These are phyloP conservation scores for Trichoderma koningii DNA, from an alignment of 2,329 filamentous ascomycete genomes.

Conservation along the genomic window DNA sequence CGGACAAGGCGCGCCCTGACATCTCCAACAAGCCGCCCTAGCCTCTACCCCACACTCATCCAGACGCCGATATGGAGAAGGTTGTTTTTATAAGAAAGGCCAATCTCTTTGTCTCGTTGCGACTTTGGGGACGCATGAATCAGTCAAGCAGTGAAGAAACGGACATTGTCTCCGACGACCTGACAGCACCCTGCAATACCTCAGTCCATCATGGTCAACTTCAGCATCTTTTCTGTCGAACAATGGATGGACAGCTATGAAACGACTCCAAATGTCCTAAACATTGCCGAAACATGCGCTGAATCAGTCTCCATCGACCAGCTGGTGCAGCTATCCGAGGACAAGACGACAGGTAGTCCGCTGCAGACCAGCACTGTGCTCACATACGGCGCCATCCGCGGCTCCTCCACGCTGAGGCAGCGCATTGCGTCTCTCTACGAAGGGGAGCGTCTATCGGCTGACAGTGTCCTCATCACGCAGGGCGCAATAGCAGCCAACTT, in stretches of 20 bases:
- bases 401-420: constrained; percentile 62
- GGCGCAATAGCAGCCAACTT: constrained; percentile 87
- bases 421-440: constrained; percentile 69
- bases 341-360: constrained; percentile 49
- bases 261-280: constrained; percentile 58
- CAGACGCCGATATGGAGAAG: not conserved
- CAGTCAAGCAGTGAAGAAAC: not conserved
- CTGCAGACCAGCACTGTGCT: constrained; percentile 58
- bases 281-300: constrained; percentile 79
- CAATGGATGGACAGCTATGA: constrained; percentile 67
- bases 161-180: not conserved
- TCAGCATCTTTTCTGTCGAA: constrained; percentile 70
- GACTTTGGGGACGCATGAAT: not conserved
- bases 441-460: constrained; percentile 47
- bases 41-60: constrained; percentile 8
- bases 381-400: constrained; percentile 73
- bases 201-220: constrained; percentile 52
- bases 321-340: constrained; percentile 60
- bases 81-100: not conserved
- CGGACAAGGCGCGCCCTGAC: constrained; percentile 16
- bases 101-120: not conserved
- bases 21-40: constrained; percentile 6
- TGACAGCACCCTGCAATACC: not conserved
- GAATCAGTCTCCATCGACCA: constrained; percentile 73
- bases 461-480: constrained; percentile 74